A percentile compares a stretch with the other conserved stretches of the same genome.
Evolutionary conservation across 2,329 filamentous ascomycete species (phyloP).

Genomic region (Colletotrichum melonis): DNA sequence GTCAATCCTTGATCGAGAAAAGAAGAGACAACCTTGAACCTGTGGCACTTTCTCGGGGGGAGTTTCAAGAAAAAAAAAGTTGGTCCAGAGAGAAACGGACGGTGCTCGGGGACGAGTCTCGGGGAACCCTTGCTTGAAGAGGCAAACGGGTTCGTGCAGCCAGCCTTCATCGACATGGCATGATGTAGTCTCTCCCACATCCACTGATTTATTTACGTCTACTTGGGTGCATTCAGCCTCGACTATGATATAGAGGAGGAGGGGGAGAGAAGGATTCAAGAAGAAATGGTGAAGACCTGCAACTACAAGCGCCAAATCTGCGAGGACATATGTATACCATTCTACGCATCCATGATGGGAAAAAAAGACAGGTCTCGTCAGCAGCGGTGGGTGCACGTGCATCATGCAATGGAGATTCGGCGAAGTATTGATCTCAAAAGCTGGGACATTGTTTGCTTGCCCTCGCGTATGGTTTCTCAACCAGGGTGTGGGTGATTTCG

Average conservation of each 20-base stretch:
- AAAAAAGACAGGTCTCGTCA: background rate
- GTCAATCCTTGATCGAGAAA: background rate
- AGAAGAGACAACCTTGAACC: background rate
- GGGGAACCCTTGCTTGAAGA: background rate
- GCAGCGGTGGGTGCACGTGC: background rate
- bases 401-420: background rate
- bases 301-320: background rate
- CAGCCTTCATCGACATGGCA: background rate
- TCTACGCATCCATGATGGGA: background rate
- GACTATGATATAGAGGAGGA: background rate
- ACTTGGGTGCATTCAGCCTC: background rate
- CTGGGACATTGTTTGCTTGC: conserved; percentile 24
- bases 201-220: background rate
- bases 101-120: conserved; percentile 8
- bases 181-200: background rate
- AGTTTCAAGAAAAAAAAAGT: background rate
- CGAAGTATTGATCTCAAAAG: background rate
- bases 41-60: background rate
- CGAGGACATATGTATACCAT: background rate
- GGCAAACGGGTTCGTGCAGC: conserved; percentile 13
- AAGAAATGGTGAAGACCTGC: background rate
- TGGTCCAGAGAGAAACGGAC: background rate
- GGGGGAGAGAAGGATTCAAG: no score
- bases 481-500: background rate
- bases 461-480: conserved; percentile 4